phyloP scores from a whole-genome alignment of 1,284 basidiomycete genomes.

The Phylloporus gajari region DNA sequence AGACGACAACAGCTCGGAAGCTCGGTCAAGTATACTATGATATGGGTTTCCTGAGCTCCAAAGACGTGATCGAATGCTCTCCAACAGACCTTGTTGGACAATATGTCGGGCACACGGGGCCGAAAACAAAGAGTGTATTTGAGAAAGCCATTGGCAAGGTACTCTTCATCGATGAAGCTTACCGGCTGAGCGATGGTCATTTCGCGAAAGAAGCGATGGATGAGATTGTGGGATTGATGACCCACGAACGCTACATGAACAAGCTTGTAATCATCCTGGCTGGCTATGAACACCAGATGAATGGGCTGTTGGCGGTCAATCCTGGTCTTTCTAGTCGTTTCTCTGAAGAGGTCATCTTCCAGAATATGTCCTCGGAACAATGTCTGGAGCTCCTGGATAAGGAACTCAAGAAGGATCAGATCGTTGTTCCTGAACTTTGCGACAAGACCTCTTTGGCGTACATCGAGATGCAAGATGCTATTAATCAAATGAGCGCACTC shows the following conservation, averaged over 20 bases:
- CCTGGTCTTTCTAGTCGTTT: conserved; percentile 74
- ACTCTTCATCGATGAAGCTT: conserved; percentile 75
- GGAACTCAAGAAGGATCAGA: conserved; percentile 55
- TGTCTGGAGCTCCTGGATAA: conserved; percentile 62
- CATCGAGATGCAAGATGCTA: conserved; percentile 47
- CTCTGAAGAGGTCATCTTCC: conserved; percentile 66
- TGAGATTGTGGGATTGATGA: conserved; percentile 70
- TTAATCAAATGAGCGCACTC: conserved; percentile 56
- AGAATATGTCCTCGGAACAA: conserved; percentile 58
- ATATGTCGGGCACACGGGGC: conserved; percentile 75
- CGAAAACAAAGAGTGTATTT: conserved; percentile 66
- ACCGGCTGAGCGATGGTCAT: conserved; percentile 64
- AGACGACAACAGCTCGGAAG: conserved; percentile 57
- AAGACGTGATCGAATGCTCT: conserved; percentile 67
- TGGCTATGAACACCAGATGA: conserved; percentile 75
- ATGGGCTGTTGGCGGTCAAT: conserved; percentile 65
- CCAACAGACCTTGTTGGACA: conserved; percentile 73
- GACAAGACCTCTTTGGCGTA: conserved; percentile 47
- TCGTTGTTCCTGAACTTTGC: conserved; percentile 52
- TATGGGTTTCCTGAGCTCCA: conserved; percentile 38
- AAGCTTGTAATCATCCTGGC: conserved; percentile 74
- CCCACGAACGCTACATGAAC: conserved; percentile 62
- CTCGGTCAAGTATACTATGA: conserved; percentile 50
- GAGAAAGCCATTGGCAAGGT: conserved; percentile 71
- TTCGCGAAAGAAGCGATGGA: conserved; percentile 76